These are phyloP conservation scores for Penicillium italicum DNA, from an alignment of 2,329 filamentous ascomycete species.

Conservation along the genomic window DNA sequence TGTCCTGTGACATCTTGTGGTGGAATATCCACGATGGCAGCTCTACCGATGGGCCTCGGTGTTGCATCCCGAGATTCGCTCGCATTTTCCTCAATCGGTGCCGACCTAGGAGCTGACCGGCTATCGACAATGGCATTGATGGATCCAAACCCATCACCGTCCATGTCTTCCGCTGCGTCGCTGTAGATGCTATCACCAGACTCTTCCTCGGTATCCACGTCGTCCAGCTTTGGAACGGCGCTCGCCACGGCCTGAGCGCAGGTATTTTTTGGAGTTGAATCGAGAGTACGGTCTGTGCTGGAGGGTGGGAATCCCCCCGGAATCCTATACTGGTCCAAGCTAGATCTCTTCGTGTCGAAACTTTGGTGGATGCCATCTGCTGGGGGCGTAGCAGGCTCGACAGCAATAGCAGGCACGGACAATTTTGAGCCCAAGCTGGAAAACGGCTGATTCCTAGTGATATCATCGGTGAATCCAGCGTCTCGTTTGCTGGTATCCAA, in stretches of 20 bases:
- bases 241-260: constrained; percentile 12
- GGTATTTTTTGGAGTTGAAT: constrained; percentile 11
- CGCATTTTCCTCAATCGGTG: constrained; percentile 2
- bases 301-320: constrained; percentile 58
- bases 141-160: constrained; percentile 48
- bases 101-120: constrained; percentile 22
- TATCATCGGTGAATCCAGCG: not conserved
- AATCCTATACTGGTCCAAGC: constrained; percentile 48
- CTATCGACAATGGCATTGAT: constrained; percentile 49
- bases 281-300: constrained; percentile 22
- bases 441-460: constrained; percentile 9
- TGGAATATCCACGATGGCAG: constrained; percentile 16
- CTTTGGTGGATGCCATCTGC: constrained; percentile 32
- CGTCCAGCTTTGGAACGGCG: constrained; percentile 14
- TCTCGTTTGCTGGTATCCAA: constrained; percentile 5
- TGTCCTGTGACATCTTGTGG: constrained; percentile 10
- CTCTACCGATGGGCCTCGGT: constrained; percentile 13
- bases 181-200: constrained; percentile 49
- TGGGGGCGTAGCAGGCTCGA: constrained; percentile 49
- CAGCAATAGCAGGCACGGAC: constrained; percentile 43
- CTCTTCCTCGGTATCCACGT: constrained; percentile 35
- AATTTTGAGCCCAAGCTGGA: constrained; percentile 12
- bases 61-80: constrained; percentile 18
- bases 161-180: constrained; percentile 42
- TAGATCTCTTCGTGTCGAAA: constrained; percentile 26